Evolutionary conservation across 2,329 filamentous ascomycete genomes (phyloP).

Genomic region (Fusarium globosum): DNA sequence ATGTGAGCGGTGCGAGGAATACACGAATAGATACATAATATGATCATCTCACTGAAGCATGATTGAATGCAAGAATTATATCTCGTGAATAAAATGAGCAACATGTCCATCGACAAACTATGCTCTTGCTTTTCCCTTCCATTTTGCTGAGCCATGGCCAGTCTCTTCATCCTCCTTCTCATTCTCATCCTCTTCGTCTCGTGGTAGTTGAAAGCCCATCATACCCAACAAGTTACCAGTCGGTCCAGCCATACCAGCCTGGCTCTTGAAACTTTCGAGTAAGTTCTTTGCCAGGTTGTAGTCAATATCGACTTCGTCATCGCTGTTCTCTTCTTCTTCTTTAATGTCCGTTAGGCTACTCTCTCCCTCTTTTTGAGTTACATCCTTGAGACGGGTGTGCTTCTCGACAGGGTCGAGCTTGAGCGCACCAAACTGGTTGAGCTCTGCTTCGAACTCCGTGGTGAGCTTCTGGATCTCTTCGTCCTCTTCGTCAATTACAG

Average conservation of each 20-base stretch:
- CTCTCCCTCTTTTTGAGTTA: slow-evolving; percentile 36
- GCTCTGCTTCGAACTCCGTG: slow-evolving; percentile 77
- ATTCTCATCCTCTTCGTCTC: slow-evolving; percentile 74
- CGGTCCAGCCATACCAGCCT: slow-evolving; percentile 86
- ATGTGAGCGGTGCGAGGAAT: neutral
- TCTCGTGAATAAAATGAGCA: neutral
- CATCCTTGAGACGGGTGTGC: slow-evolving; percentile 45
- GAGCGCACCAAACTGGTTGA: slow-evolving; percentile 75
- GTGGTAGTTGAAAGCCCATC: slow-evolving; percentile 84
- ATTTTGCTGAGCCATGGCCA: slow-evolving; percentile 4
- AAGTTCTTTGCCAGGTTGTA: slow-evolving; percentile 91
- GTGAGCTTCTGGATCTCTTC: slow-evolving; percentile 74
- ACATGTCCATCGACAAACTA: neutral
- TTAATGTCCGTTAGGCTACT: slow-evolving; percentile 47
- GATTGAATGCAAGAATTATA: neutral
- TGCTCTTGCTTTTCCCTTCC: slow-evolving; percentile 10
- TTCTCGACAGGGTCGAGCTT: slow-evolving; percentile 58
- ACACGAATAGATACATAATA: slow-evolving; percentile 18
- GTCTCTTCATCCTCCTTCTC: slow-evolving; percentile 36
- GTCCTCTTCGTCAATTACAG: slow-evolving; percentile 60
- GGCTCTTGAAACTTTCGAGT: slow-evolving; percentile 91
- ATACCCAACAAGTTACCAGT: slow-evolving; percentile 87
- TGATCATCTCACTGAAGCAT: neutral
- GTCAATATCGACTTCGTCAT: slow-evolving; percentile 79
- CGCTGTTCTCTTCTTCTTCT: slow-evolving; percentile 60